Evolutionary conservation across 768 basidiomycete species (phyloP).

Genomic region (Lepiota brunneoincarnata): DNA sequence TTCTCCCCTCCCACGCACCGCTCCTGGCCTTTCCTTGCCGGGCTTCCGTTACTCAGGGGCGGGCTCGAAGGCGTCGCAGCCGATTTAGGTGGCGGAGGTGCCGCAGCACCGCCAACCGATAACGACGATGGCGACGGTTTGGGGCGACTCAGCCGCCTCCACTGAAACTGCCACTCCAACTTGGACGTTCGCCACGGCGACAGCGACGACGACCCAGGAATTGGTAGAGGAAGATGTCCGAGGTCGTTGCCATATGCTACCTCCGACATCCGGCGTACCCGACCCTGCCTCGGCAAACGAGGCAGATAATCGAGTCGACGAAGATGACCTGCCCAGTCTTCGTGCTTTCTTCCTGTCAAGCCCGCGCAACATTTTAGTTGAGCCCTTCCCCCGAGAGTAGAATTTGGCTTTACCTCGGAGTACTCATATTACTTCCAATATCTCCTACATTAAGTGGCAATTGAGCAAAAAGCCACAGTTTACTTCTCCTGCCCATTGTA

Average conservation of each 20-base stretch:
- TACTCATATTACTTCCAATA: background rate
- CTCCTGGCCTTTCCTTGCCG: background rate
- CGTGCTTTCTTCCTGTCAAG: background rate
- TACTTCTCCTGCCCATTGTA: background rate
- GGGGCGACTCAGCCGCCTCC: conserved; percentile 6
- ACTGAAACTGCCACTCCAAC: conserved; percentile 7
- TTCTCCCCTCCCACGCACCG: background rate
- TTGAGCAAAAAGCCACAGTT: conserved; percentile 7
- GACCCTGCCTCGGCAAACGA: background rate
- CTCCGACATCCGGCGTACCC: too few species aligned
- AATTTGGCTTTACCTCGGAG: background rate
- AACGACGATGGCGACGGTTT: background rate
- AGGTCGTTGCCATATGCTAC: background rate
- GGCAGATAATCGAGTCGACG: background rate
- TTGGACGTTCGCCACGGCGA: background rate
- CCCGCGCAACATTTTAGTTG: background rate
- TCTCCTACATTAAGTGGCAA: background rate
- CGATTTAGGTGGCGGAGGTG: background rate
- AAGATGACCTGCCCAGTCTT: conserved; percentile 4
- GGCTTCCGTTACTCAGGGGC: background rate
- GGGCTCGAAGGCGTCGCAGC: background rate
- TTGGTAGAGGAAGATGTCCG: conserved; percentile 4
- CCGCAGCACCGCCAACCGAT: background rate
- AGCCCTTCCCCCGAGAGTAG: background rate
- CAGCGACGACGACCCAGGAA: background rate